These are phyloP conservation scores for Aurantiochytrium sp. DNA, from an alignment of 108 stramenopile species.

Conservation along the genomic window DNA sequence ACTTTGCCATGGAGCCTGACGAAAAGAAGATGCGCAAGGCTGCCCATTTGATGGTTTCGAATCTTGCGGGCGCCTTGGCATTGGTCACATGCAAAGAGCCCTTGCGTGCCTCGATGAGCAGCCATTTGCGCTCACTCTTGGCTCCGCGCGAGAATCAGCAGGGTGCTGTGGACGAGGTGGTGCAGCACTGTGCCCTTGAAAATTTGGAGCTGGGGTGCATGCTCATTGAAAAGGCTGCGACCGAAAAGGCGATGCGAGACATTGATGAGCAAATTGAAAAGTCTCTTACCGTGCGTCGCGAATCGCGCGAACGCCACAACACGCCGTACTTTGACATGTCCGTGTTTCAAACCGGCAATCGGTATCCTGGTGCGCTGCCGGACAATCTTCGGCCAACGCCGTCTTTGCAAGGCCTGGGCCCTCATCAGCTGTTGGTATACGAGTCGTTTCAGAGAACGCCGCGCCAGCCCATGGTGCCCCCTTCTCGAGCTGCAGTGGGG, in stretches of 20 bases:
- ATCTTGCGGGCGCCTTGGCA: conserved; percentile 91
- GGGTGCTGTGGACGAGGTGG: conserved; percentile 76
- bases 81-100: conserved; percentile 94
- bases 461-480: conserved; percentile 55
- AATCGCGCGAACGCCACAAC: conserved; percentile 66
- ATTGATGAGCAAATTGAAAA: conserved; percentile 75
- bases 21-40: conserved; percentile 89
- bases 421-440: conserved; percentile 85
- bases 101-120: conserved; percentile 80
- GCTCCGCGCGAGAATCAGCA: conserved; percentile 40
- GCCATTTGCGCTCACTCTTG: conserved; percentile 83
- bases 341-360: conserved; percentile 62
- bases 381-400: conserved; percentile 83
- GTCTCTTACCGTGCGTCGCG: conserved; percentile 60
- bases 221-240: conserved; percentile 98
- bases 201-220: conserved; percentile 93
- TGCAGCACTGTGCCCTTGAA: conserved; percentile 81
- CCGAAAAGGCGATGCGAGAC: conserved; percentile 91
- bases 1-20: conserved; percentile 95
- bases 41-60: conserved; percentile 92
- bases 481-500: neutral
- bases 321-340: conserved; percentile 88
- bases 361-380: conserved; percentile 83
- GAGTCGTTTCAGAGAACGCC: conserved; percentile 85
- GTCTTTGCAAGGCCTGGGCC: conserved; percentile 62